These are phyloP conservation scores for Beauveria scarabaeidicola DNA, from an alignment of 2,329 filamentous ascomycete genomes.

Conservation along the genomic window DNA sequence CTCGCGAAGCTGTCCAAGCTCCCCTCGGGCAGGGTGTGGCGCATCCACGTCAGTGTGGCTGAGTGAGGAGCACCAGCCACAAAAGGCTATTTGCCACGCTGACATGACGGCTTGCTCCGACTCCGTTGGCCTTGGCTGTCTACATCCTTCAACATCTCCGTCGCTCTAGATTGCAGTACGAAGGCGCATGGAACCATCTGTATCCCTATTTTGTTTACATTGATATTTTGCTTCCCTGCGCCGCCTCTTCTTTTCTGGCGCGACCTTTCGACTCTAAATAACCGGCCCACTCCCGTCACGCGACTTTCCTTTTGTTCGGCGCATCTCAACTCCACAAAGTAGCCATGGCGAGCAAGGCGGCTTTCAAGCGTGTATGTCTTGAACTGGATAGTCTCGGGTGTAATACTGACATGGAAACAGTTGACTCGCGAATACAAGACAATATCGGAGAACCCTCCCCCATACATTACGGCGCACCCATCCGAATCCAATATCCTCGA, in stretches of 20 bases:
- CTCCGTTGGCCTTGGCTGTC: background rate
- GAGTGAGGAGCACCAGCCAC: background rate
- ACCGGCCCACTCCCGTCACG: background rate
- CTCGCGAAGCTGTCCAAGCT: conserved; percentile 8
- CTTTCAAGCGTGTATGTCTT: conserved; percentile 57
- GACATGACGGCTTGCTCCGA: conserved; percentile 6
- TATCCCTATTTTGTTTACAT: background rate
- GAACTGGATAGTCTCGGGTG: background rate
- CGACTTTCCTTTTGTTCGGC: conserved; percentile 6
- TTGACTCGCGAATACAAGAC: conserved; percentile 56
- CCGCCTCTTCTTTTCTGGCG: background rate
- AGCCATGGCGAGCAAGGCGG: conserved; percentile 62
- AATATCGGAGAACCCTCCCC: conserved; percentile 66
- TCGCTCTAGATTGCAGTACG: background rate
- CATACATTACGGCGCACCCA: conserved; percentile 81
- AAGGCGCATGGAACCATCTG: background rate
- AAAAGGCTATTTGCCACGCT: conserved; percentile 7
- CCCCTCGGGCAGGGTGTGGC: conserved; percentile 4
- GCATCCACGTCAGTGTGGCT: conserved; percentile 8
- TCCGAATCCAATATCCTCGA: conserved; percentile 89
- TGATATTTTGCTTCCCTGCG: background rate
- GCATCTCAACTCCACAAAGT: background rate
- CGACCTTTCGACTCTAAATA: background rate
- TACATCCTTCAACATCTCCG: background rate
- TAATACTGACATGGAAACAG: conserved; percentile 27